A percentile compares a stretch with the other conserved stretches of the same genome.
phyloP scores from a whole-genome alignment of 768 basidiomycete genomes.

The Auriscalpium orientale region DNA sequence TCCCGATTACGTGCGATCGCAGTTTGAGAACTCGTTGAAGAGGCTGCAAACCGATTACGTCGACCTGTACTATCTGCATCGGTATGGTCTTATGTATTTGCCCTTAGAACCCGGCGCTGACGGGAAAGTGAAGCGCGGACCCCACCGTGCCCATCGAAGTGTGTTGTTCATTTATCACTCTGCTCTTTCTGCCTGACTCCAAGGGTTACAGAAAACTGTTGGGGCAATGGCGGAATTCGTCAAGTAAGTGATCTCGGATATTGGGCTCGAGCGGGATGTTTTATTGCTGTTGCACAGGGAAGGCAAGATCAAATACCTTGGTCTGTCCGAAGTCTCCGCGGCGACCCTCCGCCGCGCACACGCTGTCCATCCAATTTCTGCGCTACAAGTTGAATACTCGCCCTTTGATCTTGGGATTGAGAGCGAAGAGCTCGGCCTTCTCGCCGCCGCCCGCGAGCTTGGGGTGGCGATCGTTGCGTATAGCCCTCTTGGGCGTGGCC shows the following conservation, averaged over 20 bases:
- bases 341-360: conserved; percentile 26
- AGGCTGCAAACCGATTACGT: conserved; percentile 28
- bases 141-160: conserved; percentile 20
- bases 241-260: conserved; percentile 8
- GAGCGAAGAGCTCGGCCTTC: conserved; percentile 16
- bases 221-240: conserved; percentile 22
- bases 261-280: not conserved
- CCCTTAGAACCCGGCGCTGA: not conserved
- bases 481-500: conserved; percentile 26
- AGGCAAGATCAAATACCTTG: conserved; percentile 30
- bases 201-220: conserved; percentile 7
- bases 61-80: conserved; percentile 34
- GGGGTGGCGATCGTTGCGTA: conserved; percentile 29
- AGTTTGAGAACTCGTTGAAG: conserved; percentile 32
- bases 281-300: conserved; percentile 4
- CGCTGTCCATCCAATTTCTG: conserved; percentile 25
- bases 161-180: not conserved
- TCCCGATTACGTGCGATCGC: conserved; percentile 33
- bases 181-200: not conserved
- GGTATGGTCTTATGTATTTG: conserved; percentile 22
- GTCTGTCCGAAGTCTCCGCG: conserved; percentile 29
- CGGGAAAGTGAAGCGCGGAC: conserved; percentile 16
- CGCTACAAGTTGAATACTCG: conserved; percentile 26
- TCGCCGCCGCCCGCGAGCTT: conserved; percentile 24
- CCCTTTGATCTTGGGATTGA: conserved; percentile 26